Evolutionary conservation across 805 yeast species (phyloP).

Genomic region (Wickerhamomyces xylosicus): DNA sequence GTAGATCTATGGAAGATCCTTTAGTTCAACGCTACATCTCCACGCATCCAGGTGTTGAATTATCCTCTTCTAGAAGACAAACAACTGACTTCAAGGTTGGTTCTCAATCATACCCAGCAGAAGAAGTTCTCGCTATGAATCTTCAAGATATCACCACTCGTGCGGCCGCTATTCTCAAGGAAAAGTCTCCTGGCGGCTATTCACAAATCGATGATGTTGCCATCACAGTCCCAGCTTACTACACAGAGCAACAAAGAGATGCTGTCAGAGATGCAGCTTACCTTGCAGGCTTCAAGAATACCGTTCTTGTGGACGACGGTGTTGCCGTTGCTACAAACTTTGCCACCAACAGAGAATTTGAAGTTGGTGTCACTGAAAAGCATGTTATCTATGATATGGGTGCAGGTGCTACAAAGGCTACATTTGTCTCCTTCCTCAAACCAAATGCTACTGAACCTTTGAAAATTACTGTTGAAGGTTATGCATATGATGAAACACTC

Average conservation of each 20-base stretch:
- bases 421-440: constrained; percentile 58
- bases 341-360: constrained; percentile 46
- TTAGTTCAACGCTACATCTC: constrained; percentile 35
- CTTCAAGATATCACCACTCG: constrained; percentile 54
- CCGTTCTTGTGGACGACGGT: constrained; percentile 79
- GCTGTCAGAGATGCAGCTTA: constrained; percentile 66
- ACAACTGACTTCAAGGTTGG: constrained; percentile 49
- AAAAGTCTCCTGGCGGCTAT: constrained; percentile 38
- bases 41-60: constrained; percentile 51
- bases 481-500: constrained; percentile 53
- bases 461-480: constrained; percentile 57
- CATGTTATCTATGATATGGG: constrained; percentile 86
- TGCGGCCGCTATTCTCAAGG: constrained; percentile 51
- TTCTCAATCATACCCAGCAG: constrained; percentile 43
- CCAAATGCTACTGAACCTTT: constrained; percentile 30
- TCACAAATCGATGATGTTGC: constrained; percentile 54
- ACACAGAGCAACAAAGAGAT: constrained; percentile 50
- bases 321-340: constrained; percentile 83
- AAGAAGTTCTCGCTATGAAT: constrained; percentile 81
- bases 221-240: constrained; percentile 69
- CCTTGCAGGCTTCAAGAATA: constrained; percentile 54
- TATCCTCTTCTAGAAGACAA: constrained; percentile 34
- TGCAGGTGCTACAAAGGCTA: constrained; percentile 82
- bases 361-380: constrained; percentile 33
- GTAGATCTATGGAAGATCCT: constrained; percentile 40